Base-by-base conservation (phyloP, 2,329 filamentous ascomycete genomes). In the Aspergillus sclerotialis region DNA sequence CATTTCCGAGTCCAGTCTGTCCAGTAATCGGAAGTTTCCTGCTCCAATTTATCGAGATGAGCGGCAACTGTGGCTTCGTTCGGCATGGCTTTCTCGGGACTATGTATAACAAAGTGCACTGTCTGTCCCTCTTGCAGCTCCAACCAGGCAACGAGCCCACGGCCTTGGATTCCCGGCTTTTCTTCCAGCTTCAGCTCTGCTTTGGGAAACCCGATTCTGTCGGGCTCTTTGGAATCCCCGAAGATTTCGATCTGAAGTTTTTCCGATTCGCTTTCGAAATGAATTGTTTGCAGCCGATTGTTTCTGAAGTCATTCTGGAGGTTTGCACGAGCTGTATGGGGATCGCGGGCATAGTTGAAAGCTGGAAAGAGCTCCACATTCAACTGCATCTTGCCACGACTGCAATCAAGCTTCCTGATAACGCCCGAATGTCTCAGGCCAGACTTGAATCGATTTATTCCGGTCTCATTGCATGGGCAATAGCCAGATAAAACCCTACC, bases 341-440 rank as follows among this genome's bases (percentile, higher is more conserved):
- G 43, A 29, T 80, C 76, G 31, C 68, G 68, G 3, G 79, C 82
- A 52, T 87, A 88, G 44, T 80, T 75, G 53, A 85, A 83, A 1
- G 80, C 76, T 1, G 83, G 83, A 44, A 85, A 85, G 9, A 87
- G 65, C 44, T 86, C 80, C 7, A 87, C 65, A 30, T 83, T 72
- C 15, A 87, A 62, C 30, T 76, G 71, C 51, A 86, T 68, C 1
- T 64, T 60, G 11, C 83, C 82, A 28, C 83, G 74, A 46, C 84
- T 78, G 47, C 83, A 87, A 53, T 86, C 82, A 1, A 84, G 75
- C 35, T 82, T 72, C 31, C 83, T 68, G 13, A 86, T 75, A 16
- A 87, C 63, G n/a, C 53, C 52, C 2, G 60, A 58, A 41, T 58
- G 53, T 31, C 52, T 81, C 32, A 55, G 35, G 13, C 53, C 55